phyloP scores from a whole-genome alignment of 345 rosid species.

The Cardamine resedifolia region DNA sequence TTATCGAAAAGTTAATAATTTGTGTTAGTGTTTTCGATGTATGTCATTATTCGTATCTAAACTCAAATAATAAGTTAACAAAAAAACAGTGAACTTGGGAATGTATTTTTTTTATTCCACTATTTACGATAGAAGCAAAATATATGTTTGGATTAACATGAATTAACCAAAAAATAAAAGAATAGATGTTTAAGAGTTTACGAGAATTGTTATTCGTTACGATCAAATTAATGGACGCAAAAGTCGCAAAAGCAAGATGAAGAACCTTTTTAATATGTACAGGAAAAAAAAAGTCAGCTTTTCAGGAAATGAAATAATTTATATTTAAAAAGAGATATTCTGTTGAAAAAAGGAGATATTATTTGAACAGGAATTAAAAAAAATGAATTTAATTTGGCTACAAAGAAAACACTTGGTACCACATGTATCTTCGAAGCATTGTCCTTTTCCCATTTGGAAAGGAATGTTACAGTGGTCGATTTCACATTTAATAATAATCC shows the following conservation, averaged over 20 bases:
- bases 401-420: slow-evolving; percentile 1
- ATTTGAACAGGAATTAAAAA: background rate
- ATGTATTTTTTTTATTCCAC: background rate
- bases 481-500: background rate
- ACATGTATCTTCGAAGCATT: slow-evolving; percentile 11
- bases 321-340: background rate
- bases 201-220: no score
- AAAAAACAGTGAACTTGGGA: background rate
- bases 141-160: no score
- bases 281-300: background rate
- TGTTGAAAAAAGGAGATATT: background rate
- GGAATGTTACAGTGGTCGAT: slow-evolving; percentile 20
- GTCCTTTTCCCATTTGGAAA: slow-evolving; percentile 32
- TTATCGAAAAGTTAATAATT: background rate
- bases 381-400: background rate
- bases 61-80: background rate
- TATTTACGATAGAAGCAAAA: background rate
- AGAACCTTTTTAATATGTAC: background rate
- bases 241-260: background rate
- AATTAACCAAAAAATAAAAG: no score
- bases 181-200: no score
- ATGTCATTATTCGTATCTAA: background rate
- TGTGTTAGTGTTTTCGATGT: background rate
- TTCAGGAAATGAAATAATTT: background rate
- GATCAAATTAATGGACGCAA: background rate